Conservation (phyloP, 2,329 filamentous ascomycete genomes). For the Arthroderma uncinatum region DNA sequence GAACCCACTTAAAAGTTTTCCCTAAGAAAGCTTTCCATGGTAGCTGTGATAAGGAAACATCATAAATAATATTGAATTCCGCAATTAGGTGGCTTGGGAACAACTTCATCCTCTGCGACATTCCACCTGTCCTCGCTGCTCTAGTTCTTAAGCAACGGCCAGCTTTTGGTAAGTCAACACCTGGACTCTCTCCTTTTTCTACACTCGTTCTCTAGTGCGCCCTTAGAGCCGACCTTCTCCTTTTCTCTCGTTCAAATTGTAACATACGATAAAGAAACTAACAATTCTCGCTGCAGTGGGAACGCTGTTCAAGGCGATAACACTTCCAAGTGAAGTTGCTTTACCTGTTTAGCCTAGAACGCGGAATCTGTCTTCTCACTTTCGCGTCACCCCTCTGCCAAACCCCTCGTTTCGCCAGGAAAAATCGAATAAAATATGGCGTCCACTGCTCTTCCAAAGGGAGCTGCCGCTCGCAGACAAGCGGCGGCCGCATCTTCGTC, state of each 20-base stretch:
- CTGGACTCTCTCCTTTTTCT: too few species aligned
- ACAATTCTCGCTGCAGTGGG: not conserved
- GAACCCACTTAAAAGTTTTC: not conserved
- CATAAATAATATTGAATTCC: too few species aligned
- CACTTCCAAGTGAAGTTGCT: not conserved
- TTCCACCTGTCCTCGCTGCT: too few species aligned
- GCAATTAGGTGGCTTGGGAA: too few species aligned
- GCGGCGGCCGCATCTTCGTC: constrained; percentile 42
- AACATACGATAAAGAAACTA: not conserved
- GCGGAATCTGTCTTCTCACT: not conserved
- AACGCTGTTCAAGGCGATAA: not conserved
- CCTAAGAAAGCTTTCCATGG: not conserved
- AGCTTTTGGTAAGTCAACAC: too few species aligned
- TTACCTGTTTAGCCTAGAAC: not conserved
- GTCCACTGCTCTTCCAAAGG: constrained; percentile 39
- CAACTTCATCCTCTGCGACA: too few species aligned
- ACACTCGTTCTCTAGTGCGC: too few species aligned
- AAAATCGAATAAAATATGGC: constrained; percentile 30
- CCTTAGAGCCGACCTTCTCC: too few species aligned
- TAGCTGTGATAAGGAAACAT: not conserved
- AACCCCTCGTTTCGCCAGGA: not conserved
- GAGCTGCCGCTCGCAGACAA: constrained; percentile 42
- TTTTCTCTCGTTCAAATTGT: too few species aligned
- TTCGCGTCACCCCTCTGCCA: not conserved
- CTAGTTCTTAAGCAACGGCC: too few species aligned